Evolutionary conservation across 805 yeast species (phyloP), one percentile per base, ranked within the genome.

Genomic region (Phaffomyces antillensis): DNA sequence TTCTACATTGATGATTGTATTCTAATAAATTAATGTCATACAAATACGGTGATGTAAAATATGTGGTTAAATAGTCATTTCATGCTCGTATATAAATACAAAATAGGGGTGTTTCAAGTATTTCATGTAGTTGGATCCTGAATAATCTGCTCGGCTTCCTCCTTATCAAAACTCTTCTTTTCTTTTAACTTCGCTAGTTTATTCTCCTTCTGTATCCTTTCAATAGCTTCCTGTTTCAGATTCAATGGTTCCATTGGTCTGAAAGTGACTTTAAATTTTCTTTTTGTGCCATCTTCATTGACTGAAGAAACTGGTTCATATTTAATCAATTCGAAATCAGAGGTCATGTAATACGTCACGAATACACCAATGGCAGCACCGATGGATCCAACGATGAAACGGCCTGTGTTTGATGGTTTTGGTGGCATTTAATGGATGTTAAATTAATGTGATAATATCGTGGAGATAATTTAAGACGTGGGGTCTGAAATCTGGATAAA

Each of bases 261-360:
- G 41, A 66, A 63, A 13, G 56, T 53, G 12, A 72, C 60, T 36
- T 49, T 63, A 43, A 71, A 58, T 8, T 68, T 64, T 34, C 52
- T 51, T 36, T 57, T 63, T 36, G 67, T 66, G 51, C 68, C 65
- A 13, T 70, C 64, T 0, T 71, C 70, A 37, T 68, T 56, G 38
- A 62, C 64, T 41, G 69, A 69, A 11, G 41, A 30, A 38, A 73
- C 65, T 24, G 75, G 74, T 13, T 63, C 52, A 44, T 61, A 64
- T 51, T 71, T 71, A 36, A 72, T 53, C 43, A 71, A 50, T 42
- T 69, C 45, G 30, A 42, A 50, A 45, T 54, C 59, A 37, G 47
- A 52, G 13, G 58, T 54, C 38, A 56, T 24, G 17, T 41, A 42
- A 38, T 52, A 53, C 1, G 59, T 50, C 15, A 47, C 40, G 3